These are phyloP conservation scores for Aquilaria yunnanensis DNA, from an alignment of 345 rosid genomes.

Conservation along the genomic window DNA sequence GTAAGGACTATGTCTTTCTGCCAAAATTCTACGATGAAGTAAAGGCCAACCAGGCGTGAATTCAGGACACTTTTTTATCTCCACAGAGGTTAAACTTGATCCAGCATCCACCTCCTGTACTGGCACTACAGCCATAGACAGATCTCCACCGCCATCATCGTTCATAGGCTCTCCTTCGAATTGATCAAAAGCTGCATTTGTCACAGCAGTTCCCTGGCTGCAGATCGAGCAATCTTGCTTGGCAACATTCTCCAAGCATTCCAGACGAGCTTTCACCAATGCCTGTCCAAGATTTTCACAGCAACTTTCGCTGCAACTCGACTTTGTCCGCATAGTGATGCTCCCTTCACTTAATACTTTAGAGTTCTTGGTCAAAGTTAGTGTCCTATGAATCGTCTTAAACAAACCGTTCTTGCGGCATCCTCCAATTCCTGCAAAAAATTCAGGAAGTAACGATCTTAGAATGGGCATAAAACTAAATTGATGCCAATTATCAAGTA, in stretches of 20 bases:
- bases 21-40: conserved; percentile 39
- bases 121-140: conserved; percentile 53
- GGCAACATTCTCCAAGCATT: conserved; percentile 18
- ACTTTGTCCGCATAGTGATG: conserved; percentile 15
- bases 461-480: not conserved
- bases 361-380: conserved; percentile 36
- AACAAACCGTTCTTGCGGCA: conserved; percentile 39
- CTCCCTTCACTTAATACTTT: conserved; percentile 38
- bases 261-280: conserved; percentile 30
- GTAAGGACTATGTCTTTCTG: conserved; percentile 24
- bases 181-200: conserved; percentile 16
- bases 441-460: not conserved
- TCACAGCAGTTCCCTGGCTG: conserved; percentile 27
- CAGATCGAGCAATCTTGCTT: conserved; percentile 54
- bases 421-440: conserved; percentile 41
- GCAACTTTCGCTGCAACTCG: conserved; percentile 13
- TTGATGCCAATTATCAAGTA: not conserved
- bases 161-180: conserved; percentile 17
- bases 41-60: conserved; percentile 84
- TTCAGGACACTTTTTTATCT: conserved; percentile 47
- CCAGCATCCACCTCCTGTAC: conserved; percentile 32
- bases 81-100: conserved; percentile 30
- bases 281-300: conserved; percentile 38
- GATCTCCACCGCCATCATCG: conserved; percentile 23
- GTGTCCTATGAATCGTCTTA: conserved; percentile 47